Evolutionary conservation across 192 early-diverging fungal genomes (phyloP), one percentile per base, ranked within the genome.

Genomic region (Funneliformis geosporum): DNA sequence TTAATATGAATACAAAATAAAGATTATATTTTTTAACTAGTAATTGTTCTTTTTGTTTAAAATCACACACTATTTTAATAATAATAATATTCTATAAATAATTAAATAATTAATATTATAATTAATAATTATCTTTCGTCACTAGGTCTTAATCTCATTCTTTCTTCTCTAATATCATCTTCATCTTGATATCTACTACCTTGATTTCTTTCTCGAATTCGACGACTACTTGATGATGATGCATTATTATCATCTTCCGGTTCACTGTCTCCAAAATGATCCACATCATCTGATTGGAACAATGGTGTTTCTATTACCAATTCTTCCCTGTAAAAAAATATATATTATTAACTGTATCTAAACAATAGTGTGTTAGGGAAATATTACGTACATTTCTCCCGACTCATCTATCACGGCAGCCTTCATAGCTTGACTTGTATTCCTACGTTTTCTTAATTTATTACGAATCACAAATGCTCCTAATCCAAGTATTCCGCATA

Each of bases 281-380:
- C 77, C 11, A 70, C 67, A 33, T 83, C 82, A 18, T 82, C 82
- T 73, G 79, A 80, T 6, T 81, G 75, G 25, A 38, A 79, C 10
- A 85, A 77, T 11, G 81, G 79, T 25, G 82, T 76, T 18, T 89
- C 87, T 21, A 86, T 81, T 0, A 88, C 86, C 7, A 88, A 65
- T 60, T 87, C 88, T 50, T 89, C 85, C 62, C 88, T 89, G 76
- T 27, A 44, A 27, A 40, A 59, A 70, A 18, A 21, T 42, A 10
- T 65, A 6, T 8, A 1, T 42, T 65, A 11, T 71, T 43, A 61
- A 7, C 11, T 12, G 61, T 38, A 25, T n/a, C 16, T 38, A 60
- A 12, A 0, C 1, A 55, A 55, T 61, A 11, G 65, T 9, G 16
- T 18, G 25, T n/a, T 11, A 12, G 10, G 5, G 80, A 67, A 66